Evolutionary conservation across 1,284 basidiomycete species (phyloP), one percentile per base, ranked within the genome.

Genomic region (Rhodotorula sp.): DNA sequence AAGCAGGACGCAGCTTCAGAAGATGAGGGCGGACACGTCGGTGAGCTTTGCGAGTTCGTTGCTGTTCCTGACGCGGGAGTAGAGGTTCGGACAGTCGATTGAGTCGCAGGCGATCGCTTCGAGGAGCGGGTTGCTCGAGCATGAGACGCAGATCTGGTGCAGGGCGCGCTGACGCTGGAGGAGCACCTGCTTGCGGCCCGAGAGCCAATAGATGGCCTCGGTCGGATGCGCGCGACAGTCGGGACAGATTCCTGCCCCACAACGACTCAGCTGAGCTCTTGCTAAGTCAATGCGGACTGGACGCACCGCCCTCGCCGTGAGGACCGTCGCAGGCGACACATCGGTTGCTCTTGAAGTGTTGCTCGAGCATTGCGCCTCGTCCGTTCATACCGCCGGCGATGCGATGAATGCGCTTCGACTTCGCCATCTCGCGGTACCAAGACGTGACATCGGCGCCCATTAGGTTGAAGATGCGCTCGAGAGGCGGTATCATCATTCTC

Each of bases 351-450:
- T 49, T 39, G 55, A 75, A 77, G 65, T 74, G 72, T 27, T 74
- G 71, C 53, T 77, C 77, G 53, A 78, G 67, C 58, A 72, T 64
- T 47, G 61, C 32, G 27, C 66, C 55, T 46, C 59, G 59, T 2
- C 55, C 47, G 20, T 39, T 24, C 27, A 11, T 53, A 47, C 32
- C 34, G 15, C 22, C 34, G 30, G 29, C 53, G 22, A 24, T 22
- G 11, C 58, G 54, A 24, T 54, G 63, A 9, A 62, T 63, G 55
- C 58, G 24, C 71, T 74, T 71, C 66, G 70, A 29, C 77, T 86
- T 89, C 0, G 93, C 90, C 91, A 96, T 94, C 55, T 90, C 88
- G 67, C 89, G 85, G 77, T 88, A 97, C 96, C 96, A 99, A 44
- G 84, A 82, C 62, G 86, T 85, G 46, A 97, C 89, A 77, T 97